Base-by-base conservation (phyloP, 2,329 filamentous ascomycete genomes). In the Fusarium neocosmosporiellum region DNA sequence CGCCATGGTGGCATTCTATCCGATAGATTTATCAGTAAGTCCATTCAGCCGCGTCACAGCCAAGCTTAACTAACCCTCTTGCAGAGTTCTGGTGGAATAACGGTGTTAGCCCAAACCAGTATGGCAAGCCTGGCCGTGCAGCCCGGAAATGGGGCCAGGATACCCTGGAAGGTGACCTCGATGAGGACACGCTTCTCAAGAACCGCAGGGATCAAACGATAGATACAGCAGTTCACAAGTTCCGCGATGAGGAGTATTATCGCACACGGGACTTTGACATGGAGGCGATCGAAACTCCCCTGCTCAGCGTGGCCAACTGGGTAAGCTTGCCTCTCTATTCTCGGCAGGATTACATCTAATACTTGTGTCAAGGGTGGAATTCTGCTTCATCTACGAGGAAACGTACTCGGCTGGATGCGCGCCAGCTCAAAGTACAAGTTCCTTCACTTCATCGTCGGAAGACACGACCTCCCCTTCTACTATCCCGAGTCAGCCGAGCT, bases 391-490 rank as follows among this genome's bases (percentile, higher is more conserved):
- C 84, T 93, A 14, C 85, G 91, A n/a, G 91, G 91, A 5, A 93
- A 93, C 71, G 84, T 93, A 8, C 85, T 91, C 75, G 91, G 91
- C 0, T 93, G 87, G 69, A 81, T 83, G 2, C 84, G 89, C 53
- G 90, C 91, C 0, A 89, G 90, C 1, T 92, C 90, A 0, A 83
- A 89, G 66, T 82, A 90, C 67, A 93, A 93, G 78, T 94, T 90
- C 73, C 84, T 93, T 0, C 87, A 91, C 18, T 89, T 92, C 78
- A 91, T 93, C 75, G 89, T 88, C 1, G 91, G 91, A 14, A 85
- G 92, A 0, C 92, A 94, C 70, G 91, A 93, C 75, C 82, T 93
- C 3, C 91, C 91, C 0, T 93, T 93, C 79, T 94, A 92, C 81
- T 92, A 93, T 78, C 79, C 86, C 1, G 89, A 93, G 57, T 89